These are phyloP conservation scores for Cicer bijugum DNA, from an alignment of 306 rosid genomes.

Conservation along the genomic window DNA sequence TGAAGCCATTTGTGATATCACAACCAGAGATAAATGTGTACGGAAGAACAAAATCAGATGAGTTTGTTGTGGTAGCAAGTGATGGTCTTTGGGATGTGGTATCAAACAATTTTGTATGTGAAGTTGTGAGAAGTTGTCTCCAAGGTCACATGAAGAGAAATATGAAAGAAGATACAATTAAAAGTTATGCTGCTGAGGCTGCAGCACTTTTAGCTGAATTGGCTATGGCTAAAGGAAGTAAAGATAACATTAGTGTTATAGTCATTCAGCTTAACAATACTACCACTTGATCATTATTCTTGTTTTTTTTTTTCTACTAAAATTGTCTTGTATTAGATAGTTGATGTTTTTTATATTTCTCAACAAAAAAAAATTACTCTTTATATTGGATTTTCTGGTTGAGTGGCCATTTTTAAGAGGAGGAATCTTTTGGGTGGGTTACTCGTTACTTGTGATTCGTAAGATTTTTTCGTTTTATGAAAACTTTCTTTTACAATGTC, in stretches of 20 bases:
- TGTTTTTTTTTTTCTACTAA: background rate
- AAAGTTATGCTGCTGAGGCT: constrained; percentile 38
- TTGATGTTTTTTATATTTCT: background rate
- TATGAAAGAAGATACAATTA: constrained; percentile 17
- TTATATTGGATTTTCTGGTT: too few relatives aligned
- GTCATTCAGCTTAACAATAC: constrained; percentile 44
- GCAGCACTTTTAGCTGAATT: constrained; percentile 58
- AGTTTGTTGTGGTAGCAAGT: constrained; percentile 65
- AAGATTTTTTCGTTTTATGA: too few relatives aligned
- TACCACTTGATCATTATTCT: background rate
- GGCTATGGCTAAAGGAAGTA: constrained; percentile 74
- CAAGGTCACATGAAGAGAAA: constrained; percentile 40
- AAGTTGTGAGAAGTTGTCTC: constrained; percentile 53
- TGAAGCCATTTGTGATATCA: constrained; percentile 68
- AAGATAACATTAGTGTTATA: constrained; percentile 64
- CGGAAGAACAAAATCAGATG: constrained; percentile 50
- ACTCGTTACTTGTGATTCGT: too few relatives aligned
- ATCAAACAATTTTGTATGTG: constrained; percentile 59
- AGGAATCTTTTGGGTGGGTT: too few relatives aligned
- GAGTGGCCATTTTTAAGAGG: too few relatives aligned
- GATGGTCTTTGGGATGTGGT: constrained; percentile 75
- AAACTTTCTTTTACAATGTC: too few relatives aligned
- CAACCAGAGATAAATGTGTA: constrained; percentile 60
- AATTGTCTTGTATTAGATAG: background rate
- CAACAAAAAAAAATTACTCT: too few relatives aligned